Evolutionary conservation across 495 filamentous ascomycete species (phyloP).

Genomic region (Lasiosphaeris hirsuta): DNA sequence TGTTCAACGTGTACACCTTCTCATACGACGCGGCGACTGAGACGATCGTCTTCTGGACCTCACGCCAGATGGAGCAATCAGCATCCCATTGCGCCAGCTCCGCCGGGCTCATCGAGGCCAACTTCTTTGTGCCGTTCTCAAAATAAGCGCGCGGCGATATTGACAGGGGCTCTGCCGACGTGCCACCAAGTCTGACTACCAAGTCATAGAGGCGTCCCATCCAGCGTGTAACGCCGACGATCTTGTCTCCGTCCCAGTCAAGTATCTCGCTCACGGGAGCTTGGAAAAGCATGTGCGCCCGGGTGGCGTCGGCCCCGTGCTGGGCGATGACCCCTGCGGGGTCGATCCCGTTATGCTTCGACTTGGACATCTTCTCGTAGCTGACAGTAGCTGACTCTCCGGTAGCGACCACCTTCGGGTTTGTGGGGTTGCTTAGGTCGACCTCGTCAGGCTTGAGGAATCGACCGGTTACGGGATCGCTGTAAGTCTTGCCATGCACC

Average conservation of each 20-base stretch:
- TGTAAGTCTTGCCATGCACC: slow-evolving; percentile 84
- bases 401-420: slow-evolving; percentile 59
- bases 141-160: slow-evolving; percentile 29
- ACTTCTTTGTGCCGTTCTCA: slow-evolving; percentile 7
- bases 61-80: slow-evolving; percentile 58
- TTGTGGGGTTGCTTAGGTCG: slow-evolving; percentile 54
- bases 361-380: slow-evolving; percentile 96
- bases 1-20: slow-evolving; percentile 72
- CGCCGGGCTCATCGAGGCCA: slow-evolving; percentile 18
- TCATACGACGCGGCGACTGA: slow-evolving; percentile 69
- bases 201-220: slow-evolving; percentile 62
- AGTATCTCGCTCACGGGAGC: slow-evolving; percentile 78
- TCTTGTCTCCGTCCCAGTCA: slow-evolving; percentile 84
- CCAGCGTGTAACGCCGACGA: slow-evolving; percentile 78
- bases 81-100: slow-evolving; percentile 37
- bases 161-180: background rate
- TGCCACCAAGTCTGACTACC: slow-evolving; percentile 35
- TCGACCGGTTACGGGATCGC: slow-evolving; percentile 67
- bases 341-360: slow-evolving; percentile 91
- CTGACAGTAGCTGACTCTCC: slow-evolving; percentile 55
- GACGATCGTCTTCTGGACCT: slow-evolving; percentile 61
- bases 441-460: slow-evolving; percentile 79
- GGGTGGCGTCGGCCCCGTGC: slow-evolving; percentile 79
- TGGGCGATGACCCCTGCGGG: slow-evolving; percentile 64
- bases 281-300: slow-evolving; percentile 84